Base-by-base conservation (phyloP, 2,329 filamentous ascomycete species). In the Scorias spongiosa region DNA sequence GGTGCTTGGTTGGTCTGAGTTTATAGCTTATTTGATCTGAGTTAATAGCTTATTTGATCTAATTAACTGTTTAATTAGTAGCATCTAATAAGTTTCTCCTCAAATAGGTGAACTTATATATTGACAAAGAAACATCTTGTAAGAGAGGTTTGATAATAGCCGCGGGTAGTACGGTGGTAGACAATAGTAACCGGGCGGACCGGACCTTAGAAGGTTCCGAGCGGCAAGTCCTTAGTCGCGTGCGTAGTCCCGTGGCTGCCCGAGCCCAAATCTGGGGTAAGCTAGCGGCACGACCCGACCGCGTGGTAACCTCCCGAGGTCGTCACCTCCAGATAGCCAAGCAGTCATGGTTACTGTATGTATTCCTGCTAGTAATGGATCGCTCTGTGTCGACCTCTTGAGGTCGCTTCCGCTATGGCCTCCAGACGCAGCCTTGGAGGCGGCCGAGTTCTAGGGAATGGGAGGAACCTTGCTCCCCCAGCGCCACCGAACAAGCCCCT, bases 381-480 rank as follows among this genome's bases (percentile, higher is more conserved):
- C 8, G 34, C 9, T n/a, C 34, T 37, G 9, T 8, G 12, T 37
- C 17, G 12, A 37, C 34, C 34, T n/a, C 34, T 37, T 37, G 34
- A n/a, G 12, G 34, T 37, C 34, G 34, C 34, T 37, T 41, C 34
- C 34, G 41, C 15, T 63, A 93, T 93, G 86, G 82, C 86, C 56
- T 75, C 75, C 64, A 79, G 84, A 70, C 88, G 83, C 71, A 66
- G 65, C 48, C 75, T 95, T 63, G 89, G 89, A 65, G 88, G 89
- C 66, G 89, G 89, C 63, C 80, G 89, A 68, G 80, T 95, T 59
- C 70, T 95, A 56, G 89, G 89, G 57, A 93, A 75, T 67, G 86
- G 85, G 57, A 86, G 81, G 64, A 79, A 81, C 57, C 76, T 94
- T 56, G 82, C 80, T 54, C 82, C 85, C 56, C 68, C 74, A 50